Conservation (phyloP, 805 yeast species). For the Schizosaccharomyces octosporus region DNA sequence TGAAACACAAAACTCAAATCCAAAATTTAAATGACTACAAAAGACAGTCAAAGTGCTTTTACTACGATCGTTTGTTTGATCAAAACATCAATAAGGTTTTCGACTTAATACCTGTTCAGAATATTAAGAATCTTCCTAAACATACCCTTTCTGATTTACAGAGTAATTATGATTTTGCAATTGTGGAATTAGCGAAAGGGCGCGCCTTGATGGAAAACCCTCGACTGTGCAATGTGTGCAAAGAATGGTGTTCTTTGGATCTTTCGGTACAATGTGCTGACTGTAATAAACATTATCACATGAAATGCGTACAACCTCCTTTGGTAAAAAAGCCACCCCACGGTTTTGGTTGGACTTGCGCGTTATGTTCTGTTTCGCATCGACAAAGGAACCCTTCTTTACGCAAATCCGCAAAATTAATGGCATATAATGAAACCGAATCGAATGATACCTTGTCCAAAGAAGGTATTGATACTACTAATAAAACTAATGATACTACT, state of each 20-base stretch:
- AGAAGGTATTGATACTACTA: no score
- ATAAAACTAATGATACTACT: no score
- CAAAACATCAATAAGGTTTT: conserved; percentile 63
- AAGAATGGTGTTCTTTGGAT: conserved; percentile 57
- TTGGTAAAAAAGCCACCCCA: conserved; percentile 51
- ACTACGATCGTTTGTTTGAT: conserved; percentile 68
- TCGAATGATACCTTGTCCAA: background rate
- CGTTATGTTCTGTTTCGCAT: background rate
- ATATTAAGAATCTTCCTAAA: conserved; percentile 30
- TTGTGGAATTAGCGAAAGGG: conserved; percentile 45
- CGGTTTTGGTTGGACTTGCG: conserved; percentile 83
- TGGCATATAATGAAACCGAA: background rate
- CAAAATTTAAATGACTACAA: conserved; percentile 31
- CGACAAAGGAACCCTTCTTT: background rate
- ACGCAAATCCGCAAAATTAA: background rate
- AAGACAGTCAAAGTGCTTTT: conserved; percentile 42
- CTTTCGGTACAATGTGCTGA: conserved; percentile 64
- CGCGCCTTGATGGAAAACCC: conserved; percentile 40
- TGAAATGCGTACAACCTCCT: conserved; percentile 73
- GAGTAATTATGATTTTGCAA: conserved; percentile 47
- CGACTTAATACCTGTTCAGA: conserved; percentile 44
- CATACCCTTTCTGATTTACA: conserved; percentile 36
- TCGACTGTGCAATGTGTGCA: conserved; percentile 47
- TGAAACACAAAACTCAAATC: conserved; percentile 44
- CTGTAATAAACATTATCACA: conserved; percentile 47